These are phyloP conservation scores for Puccinia novopanici DNA, from an alignment of 1,284 basidiomycete species.

Conservation along the genomic window DNA sequence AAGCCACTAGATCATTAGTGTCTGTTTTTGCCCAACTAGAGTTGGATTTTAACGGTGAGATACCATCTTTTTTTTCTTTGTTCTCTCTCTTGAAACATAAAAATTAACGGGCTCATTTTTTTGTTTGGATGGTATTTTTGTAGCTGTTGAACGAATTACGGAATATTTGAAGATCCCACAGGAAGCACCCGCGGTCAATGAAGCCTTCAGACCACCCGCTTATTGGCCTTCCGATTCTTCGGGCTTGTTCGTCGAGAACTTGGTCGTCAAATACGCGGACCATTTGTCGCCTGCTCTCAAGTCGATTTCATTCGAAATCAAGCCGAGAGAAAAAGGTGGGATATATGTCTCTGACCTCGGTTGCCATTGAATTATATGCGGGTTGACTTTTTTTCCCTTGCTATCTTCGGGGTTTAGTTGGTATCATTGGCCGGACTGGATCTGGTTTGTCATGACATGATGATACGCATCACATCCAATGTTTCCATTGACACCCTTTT, in stretches of 20 bases:
- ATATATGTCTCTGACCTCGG: background rate
- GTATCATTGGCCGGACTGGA: conserved; percentile 29
- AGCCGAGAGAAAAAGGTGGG: conserved; percentile 54
- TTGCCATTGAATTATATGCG: background rate
- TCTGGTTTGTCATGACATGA: conserved; percentile 23
- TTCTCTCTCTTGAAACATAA: too few species aligned
- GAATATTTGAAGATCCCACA: conserved; percentile 56
- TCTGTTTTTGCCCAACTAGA: conserved; percentile 64
- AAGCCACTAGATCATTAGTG: conserved; percentile 69
- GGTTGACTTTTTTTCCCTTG: background rate
- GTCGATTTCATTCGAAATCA: conserved; percentile 55
- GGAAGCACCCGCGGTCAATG: conserved; percentile 52
- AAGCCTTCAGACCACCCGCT: conserved; percentile 33
- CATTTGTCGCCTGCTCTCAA: conserved; percentile 55
- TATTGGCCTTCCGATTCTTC: conserved; percentile 50
- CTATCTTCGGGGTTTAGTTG: background rate
- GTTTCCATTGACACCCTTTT: conserved; percentile 38
- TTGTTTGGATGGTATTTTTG: background rate
- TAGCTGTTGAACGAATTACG: conserved; percentile 55
- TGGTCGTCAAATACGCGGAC: conserved; percentile 54
- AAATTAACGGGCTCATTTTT: too few species aligned
- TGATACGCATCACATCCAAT: background rate
- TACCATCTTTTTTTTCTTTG: background rate
- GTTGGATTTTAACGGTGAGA: conserved; percentile 62
- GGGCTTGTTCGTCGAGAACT: conserved; percentile 53